Conservation (phyloP, 768 basidiomycete species). For the Aureoboletus auriporus region DNA sequence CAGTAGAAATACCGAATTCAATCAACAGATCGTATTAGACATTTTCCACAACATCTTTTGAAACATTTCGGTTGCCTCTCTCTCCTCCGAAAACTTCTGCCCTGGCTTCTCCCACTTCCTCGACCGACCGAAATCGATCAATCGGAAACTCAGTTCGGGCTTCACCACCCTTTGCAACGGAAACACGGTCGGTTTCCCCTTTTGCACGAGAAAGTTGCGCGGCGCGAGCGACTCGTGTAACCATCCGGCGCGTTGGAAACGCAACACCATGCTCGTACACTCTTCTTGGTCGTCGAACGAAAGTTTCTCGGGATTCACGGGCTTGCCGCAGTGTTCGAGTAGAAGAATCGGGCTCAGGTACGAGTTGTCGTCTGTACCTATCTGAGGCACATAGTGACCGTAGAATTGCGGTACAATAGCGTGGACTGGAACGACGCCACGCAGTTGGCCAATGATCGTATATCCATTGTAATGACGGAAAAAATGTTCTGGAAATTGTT, state of each 20-base stretch:
- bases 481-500: slow-evolving; percentile 24
- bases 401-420: slow-evolving; percentile 62
- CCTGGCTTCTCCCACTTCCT: slow-evolving; percentile 5
- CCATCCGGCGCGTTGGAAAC: slow-evolving; percentile 37
- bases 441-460: slow-evolving; percentile 24
- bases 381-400: slow-evolving; percentile 46
- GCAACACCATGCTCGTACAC: slow-evolving; percentile 36
- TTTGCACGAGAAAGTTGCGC: slow-evolving; percentile 44
- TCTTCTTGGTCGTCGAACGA: slow-evolving; percentile 37
- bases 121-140: slow-evolving; percentile 51
- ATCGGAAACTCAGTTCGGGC: slow-evolving; percentile 36
- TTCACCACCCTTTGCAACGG: slow-evolving; percentile 1
- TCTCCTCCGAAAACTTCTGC: background rate
- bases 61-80: slow-evolving; percentile 6
- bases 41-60: rapidly evolving
- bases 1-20: too few relatives aligned
- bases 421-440: slow-evolving; percentile 42
- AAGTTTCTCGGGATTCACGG: slow-evolving; percentile 27
- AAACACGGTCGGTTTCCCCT: slow-evolving; percentile 36
- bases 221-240: slow-evolving; percentile 39
- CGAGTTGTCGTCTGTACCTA: background rate
- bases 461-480: slow-evolving; percentile 26
- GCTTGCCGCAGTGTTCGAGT: slow-evolving; percentile 44
- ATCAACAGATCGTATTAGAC: too few relatives aligned
- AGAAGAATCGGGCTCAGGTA: slow-evolving; percentile 41